These are phyloP conservation scores for Rhododendron williamsianum DNA, from an alignment of 148 eudicot species.

Conservation along the genomic window DNA sequence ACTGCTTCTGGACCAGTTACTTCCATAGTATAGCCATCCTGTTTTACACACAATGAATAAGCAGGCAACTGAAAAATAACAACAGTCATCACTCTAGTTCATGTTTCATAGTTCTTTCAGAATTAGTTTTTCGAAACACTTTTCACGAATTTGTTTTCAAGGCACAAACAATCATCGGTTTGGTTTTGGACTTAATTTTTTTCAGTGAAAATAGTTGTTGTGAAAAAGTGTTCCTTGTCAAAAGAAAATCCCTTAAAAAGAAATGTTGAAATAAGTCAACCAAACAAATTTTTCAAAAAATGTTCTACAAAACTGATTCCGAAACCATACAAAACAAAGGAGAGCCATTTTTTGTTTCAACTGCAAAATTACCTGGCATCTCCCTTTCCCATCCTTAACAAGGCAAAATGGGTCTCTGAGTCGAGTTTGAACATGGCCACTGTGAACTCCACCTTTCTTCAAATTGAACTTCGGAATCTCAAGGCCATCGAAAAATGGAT, in stretches of 20 bases:
- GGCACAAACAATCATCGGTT: neutral
- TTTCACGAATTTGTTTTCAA: neutral
- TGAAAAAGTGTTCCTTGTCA: neutral
- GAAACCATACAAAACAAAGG: neutral
- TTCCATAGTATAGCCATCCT: constrained; percentile 89
- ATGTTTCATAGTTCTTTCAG: neutral
- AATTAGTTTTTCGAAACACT: neutral
- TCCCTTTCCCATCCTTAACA: constrained; percentile 48
- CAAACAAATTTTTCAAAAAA: neutral
- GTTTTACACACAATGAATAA: constrained; percentile 4
- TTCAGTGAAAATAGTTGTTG: neutral
- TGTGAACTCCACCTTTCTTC: constrained; percentile 58
- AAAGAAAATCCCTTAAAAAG: neutral
- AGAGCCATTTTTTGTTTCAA: neutral
- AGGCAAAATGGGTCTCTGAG: constrained; percentile 82
- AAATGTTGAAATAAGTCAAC: neutral
- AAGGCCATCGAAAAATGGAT: constrained; percentile 62
- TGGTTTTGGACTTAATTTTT: neutral
- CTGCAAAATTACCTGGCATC: constrained; percentile 49
- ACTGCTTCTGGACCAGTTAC: constrained; percentile 46
- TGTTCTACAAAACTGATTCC: neutral
- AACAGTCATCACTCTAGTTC: neutral
- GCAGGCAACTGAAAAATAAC: neutral
- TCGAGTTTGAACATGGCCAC: constrained; percentile 79
- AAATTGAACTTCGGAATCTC: constrained; percentile 47